A percentile compares a stretch with the other conserved stretches of the same genome.
phyloP scores from a whole-genome alignment of 2,329 filamentous ascomycete species.

The Penicillium decumbens region DNA sequence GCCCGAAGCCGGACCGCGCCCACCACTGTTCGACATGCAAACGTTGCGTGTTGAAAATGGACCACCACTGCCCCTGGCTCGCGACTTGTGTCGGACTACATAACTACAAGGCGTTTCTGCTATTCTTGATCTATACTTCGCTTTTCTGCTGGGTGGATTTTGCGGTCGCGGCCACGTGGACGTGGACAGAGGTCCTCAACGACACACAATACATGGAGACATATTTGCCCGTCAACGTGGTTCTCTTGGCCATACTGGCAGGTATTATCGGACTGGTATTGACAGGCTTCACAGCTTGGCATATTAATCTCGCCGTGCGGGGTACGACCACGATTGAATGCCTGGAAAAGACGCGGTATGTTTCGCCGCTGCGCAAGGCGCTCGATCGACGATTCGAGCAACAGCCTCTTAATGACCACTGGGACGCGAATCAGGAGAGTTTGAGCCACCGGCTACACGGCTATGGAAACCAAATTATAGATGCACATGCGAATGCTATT shows the following conservation, averaged over 20 bases:
- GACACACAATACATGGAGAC: slow-evolving; percentile 68
- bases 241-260: slow-evolving; percentile 77
- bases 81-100: slow-evolving; percentile 88
- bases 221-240: slow-evolving; percentile 82
- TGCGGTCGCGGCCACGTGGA: slow-evolving; percentile 70
- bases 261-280: slow-evolving; percentile 90
- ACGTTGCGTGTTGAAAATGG: slow-evolving; percentile 97
- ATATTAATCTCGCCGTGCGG: slow-evolving; percentile 71
- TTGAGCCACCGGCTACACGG: slow-evolving; percentile 49
- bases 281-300: slow-evolving; percentile 85
- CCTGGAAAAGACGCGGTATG: slow-evolving; percentile 90
- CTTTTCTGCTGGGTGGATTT: slow-evolving; percentile 81
- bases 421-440: slow-evolving; percentile 31
- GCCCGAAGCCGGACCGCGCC: slow-evolving; percentile 86
- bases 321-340: slow-evolving; percentile 95
- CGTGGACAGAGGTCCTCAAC: slow-evolving; percentile 74
- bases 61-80: slow-evolving; percentile 98
- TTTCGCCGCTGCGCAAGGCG: slow-evolving; percentile 69
- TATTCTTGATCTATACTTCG: slow-evolving; percentile 86
- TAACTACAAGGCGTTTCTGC: slow-evolving; percentile 92
- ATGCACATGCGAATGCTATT: slow-evolving; percentile 75
- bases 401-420: slow-evolving; percentile 38
- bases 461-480: slow-evolving; percentile 68
- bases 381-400: slow-evolving; percentile 59
- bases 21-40: slow-evolving; percentile 96